A percentile compares a stretch with the other conserved stretches of the same genome.
These are phyloP conservation scores for Solanum chiquidenum DNA, from an alignment of 257 asterid species.

Conservation along the genomic window DNA sequence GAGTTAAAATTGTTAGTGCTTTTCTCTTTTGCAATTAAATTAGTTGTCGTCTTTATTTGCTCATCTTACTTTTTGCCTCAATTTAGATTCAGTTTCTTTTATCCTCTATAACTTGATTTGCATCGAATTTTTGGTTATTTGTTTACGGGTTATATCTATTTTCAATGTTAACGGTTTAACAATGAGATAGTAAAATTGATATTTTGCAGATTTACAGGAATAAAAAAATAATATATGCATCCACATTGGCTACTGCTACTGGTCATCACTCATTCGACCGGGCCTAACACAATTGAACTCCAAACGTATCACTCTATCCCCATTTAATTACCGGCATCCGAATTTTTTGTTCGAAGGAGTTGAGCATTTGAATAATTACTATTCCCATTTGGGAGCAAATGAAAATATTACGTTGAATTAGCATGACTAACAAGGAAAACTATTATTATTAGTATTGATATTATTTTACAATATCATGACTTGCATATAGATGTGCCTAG, in stretches of 20 bases:
- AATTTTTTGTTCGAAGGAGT: neutral
- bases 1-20: too few relatives aligned
- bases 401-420: too few relatives aligned
- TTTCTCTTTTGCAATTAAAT: too few relatives aligned
- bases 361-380: neutral
- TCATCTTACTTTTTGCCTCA: too few relatives aligned
- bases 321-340: neutral
- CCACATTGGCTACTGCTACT: neutral
- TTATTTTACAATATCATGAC: neutral
- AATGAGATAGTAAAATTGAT: neutral
- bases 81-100: too few relatives aligned
- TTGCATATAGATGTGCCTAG: neutral
- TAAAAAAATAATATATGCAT: neutral
- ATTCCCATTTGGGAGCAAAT: neutral
- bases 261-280: too few relatives aligned
- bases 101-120: too few relatives aligned
- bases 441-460: neutral
- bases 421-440: neutral
- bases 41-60: too few relatives aligned
- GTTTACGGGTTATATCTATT: too few relatives aligned
- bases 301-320: neutral
- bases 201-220: neutral
- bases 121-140: too few relatives aligned
- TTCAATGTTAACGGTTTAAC: too few relatives aligned
- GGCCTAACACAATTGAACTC: neutral